Evolutionary conservation across 352 stramenopile species (phyloP).

Genomic region (Phytophthora macrochlamydospora): DNA sequence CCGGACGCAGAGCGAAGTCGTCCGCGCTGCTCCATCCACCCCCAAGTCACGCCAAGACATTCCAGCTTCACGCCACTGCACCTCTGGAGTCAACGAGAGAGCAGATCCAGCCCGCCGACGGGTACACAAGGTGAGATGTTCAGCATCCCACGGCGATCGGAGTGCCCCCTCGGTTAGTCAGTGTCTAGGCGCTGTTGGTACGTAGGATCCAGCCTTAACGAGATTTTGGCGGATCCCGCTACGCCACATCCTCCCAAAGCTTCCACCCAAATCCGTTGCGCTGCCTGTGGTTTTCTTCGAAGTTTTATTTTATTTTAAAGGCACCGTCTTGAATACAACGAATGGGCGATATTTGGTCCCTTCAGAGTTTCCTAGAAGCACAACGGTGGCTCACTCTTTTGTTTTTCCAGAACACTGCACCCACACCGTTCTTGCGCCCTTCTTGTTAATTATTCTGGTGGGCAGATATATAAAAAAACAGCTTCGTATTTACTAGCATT

Average conservation of each 20-base stretch:
- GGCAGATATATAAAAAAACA: slow-evolving; percentile 4
- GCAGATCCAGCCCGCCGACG: too few relatives aligned
- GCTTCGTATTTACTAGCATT: background rate
- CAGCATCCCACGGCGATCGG: too few relatives aligned
- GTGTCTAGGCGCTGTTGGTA: too few relatives aligned
- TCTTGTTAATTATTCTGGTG: background rate
- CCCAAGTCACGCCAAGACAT: too few relatives aligned
- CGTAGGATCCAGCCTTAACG: too few relatives aligned
- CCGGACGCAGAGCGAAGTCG: too few relatives aligned
- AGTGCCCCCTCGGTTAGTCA: too few relatives aligned
- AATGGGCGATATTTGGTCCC: slow-evolving; percentile 3
- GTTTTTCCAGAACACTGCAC: background rate
- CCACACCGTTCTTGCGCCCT: slow-evolving; percentile 10
- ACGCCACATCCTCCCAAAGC: slow-evolving; percentile 7
- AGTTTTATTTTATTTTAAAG: background rate
- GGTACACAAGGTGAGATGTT: too few relatives aligned
- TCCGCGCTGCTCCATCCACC: too few relatives aligned
- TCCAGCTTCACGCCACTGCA: too few relatives aligned
- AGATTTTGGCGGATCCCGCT: too few relatives aligned
- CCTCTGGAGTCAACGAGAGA: too few relatives aligned
- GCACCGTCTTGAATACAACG: slow-evolving; percentile 2
- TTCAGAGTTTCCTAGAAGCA: background rate
- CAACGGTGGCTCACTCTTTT: slow-evolving; percentile 6
- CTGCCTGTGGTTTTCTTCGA: background rate
- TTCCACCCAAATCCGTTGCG: background rate